phyloP scores from a whole-genome alignment of 2,329 filamentous ascomycete genomes.

The Xylariaceae sp. region DNA sequence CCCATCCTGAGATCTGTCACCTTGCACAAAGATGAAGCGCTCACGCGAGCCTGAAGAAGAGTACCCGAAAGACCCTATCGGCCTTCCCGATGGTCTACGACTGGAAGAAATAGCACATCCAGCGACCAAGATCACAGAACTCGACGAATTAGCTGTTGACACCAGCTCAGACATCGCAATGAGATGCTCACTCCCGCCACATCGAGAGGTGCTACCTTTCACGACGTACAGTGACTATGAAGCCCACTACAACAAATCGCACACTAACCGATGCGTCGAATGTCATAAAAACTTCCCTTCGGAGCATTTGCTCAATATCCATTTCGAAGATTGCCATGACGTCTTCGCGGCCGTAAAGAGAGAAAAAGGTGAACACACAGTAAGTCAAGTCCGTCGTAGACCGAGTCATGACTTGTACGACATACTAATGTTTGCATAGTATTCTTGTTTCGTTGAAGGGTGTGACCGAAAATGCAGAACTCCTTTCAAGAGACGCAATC shows the following conservation, averaged over 20 bases:
- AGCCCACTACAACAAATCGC: slow-evolving; percentile 79
- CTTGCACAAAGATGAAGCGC: slow-evolving; percentile 61
- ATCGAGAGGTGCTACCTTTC: slow-evolving; percentile 74
- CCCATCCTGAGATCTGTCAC: slow-evolving; percentile 38
- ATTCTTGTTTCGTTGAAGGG: slow-evolving; percentile 85
- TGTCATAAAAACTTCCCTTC: slow-evolving; percentile 90
- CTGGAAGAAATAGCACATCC: slow-evolving; percentile 32
- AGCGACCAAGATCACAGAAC: slow-evolving; percentile 62
- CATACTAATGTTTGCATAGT: slow-evolving; percentile 54
- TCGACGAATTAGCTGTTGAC: slow-evolving; percentile 54
- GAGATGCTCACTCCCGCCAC: slow-evolving; percentile 82
- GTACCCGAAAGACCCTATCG: slow-evolving; percentile 29
- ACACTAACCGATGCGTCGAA: slow-evolving; percentile 83
- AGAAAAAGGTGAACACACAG: slow-evolving; percentile 85
- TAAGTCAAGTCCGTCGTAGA: slow-evolving; percentile 45
- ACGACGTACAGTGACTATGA: slow-evolving; percentile 81
- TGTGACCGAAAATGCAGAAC: slow-evolving; percentile 87
- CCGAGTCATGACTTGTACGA: slow-evolving; percentile 10
- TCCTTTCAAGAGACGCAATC: slow-evolving; percentile 81
- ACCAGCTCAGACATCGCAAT: slow-evolving; percentile 59
- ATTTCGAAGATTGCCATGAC: slow-evolving; percentile 93
- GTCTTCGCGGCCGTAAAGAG: slow-evolving; percentile 73
- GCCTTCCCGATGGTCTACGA: slow-evolving; percentile 23
- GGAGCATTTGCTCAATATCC: slow-evolving; percentile 76
- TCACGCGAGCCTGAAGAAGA: slow-evolving; percentile 64